Percentiles rank a stretch among this genome's conserved stretches.
Evolutionary conservation across 257 asterid species (phyloP).

Genomic region (Fraxinus americana): DNA sequence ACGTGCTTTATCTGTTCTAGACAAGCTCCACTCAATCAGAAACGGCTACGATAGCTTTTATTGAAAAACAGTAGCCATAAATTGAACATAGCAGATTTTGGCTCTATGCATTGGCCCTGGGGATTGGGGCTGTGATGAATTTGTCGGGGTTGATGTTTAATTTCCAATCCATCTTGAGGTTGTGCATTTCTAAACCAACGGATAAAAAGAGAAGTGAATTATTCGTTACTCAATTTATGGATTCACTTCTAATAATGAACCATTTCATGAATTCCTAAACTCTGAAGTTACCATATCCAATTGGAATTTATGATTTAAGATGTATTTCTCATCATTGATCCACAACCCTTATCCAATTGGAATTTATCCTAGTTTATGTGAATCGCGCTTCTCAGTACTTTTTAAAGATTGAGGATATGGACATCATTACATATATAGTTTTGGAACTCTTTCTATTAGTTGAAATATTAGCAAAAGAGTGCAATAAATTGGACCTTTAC

Average conservation of each 20-base stretch:
- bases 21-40: background rate
- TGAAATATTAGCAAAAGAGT: background rate
- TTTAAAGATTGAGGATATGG: constrained; percentile 10
- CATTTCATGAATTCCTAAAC: background rate
- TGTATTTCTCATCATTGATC: background rate
- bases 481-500: background rate
- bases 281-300: background rate
- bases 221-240: background rate
- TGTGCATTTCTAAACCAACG: background rate
- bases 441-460: background rate
- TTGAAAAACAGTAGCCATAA: background rate
- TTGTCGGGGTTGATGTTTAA: background rate
- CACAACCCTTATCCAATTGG: background rate
- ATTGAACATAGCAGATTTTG: background rate
- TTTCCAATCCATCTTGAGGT: background rate
- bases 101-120: background rate
- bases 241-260: background rate
- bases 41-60: background rate
- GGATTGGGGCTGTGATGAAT: background rate
- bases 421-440: background rate
- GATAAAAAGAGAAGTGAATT: background rate
- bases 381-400: background rate
- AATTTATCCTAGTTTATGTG: background rate
- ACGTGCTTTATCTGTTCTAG: background rate
- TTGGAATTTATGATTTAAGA: background rate